Conservation (phyloP, 2,329 filamentous ascomycete species). For the Trichoderma simmonsii region DNA sequence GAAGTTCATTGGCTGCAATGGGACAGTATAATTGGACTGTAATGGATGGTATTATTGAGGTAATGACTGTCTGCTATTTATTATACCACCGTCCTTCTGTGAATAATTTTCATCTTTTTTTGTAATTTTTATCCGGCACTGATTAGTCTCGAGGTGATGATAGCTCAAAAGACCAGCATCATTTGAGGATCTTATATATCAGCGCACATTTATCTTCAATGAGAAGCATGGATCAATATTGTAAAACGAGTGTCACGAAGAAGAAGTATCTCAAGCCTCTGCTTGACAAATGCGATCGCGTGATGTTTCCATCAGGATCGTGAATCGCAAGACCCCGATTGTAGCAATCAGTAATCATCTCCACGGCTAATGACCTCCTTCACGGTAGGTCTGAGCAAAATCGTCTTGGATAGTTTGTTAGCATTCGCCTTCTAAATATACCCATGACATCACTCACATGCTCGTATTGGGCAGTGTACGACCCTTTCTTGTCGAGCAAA, state of each 20-base stretch:
- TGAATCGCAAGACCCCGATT: neutral
- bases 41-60: neutral
- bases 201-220: neutral
- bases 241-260: neutral
- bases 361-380: constrained; percentile 80
- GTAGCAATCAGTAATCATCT: constrained; percentile 62
- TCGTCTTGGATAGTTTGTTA: constrained; percentile 47
- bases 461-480: constrained; percentile 84
- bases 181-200: neutral
- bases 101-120: neutral
- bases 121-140: neutral
- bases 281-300: neutral
- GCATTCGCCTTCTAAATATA: neutral
- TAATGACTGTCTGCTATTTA: neutral
- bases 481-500: constrained; percentile 79
- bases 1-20: neutral
- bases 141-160: neutral
- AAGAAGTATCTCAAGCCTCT: neutral
- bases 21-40: neutral
- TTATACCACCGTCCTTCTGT: neutral
- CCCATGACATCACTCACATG: constrained; percentile 58
- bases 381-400: constrained; percentile 66
- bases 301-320: neutral
- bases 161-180: neutral
- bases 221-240: neutral